Conservation (phyloP, 352 stramenopile genomes). For the Phytopythium ostracodes region DNA sequence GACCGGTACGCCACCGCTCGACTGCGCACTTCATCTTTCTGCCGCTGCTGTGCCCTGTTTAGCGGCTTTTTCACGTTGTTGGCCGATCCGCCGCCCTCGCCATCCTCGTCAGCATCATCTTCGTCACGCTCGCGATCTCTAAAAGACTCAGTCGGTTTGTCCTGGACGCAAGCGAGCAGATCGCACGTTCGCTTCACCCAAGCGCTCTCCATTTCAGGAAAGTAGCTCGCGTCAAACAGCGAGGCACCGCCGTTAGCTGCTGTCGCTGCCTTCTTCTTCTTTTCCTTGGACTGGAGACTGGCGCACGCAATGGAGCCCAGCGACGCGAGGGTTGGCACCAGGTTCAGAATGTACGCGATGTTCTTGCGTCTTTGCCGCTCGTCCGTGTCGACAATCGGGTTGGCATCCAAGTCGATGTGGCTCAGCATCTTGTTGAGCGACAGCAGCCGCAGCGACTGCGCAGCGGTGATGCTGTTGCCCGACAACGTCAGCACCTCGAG, state of each 20-base stretch:
- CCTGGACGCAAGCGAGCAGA: conserved; percentile 46
- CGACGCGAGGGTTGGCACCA: conserved; percentile 57
- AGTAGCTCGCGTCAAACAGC: conserved; percentile 41
- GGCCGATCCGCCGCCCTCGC: conserved; percentile 4
- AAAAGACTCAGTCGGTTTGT: conserved; percentile 10
- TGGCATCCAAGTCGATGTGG: conserved; percentile 73
- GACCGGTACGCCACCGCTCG: conserved; percentile 54
- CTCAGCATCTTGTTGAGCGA: conserved; percentile 71
- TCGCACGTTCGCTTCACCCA: conserved; percentile 66
- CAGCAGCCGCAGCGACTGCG: conserved; percentile 52
- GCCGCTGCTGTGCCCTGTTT: conserved; percentile 52
- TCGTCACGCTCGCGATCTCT: conserved; percentile 22
- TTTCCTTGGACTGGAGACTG: conserved; percentile 48
- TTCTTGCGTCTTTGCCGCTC: conserved; percentile 63
- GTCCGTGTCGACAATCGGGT: conserved; percentile 61
- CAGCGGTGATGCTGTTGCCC: conserved; percentile 42
- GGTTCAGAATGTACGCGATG: conserved; percentile 74
- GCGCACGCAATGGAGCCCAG: conserved; percentile 53
- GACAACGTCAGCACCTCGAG: conserved; percentile 56
- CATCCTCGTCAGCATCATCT: conserved; percentile 28
- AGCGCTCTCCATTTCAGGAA: conserved; percentile 23
- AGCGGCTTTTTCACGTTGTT: conserved; percentile 27
- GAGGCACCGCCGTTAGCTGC: conserved; percentile 18
- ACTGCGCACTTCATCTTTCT: conserved; percentile 67
- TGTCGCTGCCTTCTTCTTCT: conserved; percentile 27